These are phyloP conservation scores for Gloeophyllum trabeum DNA, from an alignment of 768 basidiomycete species.

Conservation along the genomic window DNA sequence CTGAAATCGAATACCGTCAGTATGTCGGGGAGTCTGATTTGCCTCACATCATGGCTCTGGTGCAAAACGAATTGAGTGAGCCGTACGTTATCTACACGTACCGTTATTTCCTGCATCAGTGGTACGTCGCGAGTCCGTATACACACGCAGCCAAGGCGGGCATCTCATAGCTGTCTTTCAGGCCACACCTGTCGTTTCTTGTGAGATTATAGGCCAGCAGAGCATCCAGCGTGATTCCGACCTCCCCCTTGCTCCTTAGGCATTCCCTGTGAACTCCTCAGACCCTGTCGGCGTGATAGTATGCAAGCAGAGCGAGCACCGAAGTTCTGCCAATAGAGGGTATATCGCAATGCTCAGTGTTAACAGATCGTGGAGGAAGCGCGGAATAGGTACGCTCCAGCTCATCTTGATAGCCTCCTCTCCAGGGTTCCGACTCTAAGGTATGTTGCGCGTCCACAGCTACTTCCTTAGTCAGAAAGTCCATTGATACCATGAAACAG, in stretches of 20 bases:
- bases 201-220: constrained; percentile 23
- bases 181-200: constrained; percentile 86
- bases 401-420: background rate
- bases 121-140: too few species aligned
- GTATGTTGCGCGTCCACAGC: constrained; percentile 44
- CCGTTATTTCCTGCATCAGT: constrained; percentile 92
- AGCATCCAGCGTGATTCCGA: background rate
- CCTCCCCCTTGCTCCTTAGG: constrained; percentile 28
- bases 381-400: constrained; percentile 72
- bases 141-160: constrained; percentile 21
- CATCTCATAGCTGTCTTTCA: constrained; percentile 19
- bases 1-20: constrained; percentile 49
- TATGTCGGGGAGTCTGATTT: constrained; percentile 73
- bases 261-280: constrained; percentile 39
- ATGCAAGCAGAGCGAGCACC: constrained; percentile 92
- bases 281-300: constrained; percentile 86
- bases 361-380: constrained; percentile 70
- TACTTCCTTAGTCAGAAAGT: constrained; percentile 71
- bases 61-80: constrained; percentile 88
- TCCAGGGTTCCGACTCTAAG: background rate
- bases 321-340: constrained; percentile 65
- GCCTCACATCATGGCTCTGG: constrained; percentile 74
- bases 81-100: constrained; percentile 96
- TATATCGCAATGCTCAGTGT: constrained; percentile 99
- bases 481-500: constrained; percentile 75